A percentile compares a stretch with the other conserved stretches of the same genome.
Evolutionary conservation across 371 early-diverging fungal genomes (phyloP).

Genomic region (Apophysomyces elegans): DNA sequence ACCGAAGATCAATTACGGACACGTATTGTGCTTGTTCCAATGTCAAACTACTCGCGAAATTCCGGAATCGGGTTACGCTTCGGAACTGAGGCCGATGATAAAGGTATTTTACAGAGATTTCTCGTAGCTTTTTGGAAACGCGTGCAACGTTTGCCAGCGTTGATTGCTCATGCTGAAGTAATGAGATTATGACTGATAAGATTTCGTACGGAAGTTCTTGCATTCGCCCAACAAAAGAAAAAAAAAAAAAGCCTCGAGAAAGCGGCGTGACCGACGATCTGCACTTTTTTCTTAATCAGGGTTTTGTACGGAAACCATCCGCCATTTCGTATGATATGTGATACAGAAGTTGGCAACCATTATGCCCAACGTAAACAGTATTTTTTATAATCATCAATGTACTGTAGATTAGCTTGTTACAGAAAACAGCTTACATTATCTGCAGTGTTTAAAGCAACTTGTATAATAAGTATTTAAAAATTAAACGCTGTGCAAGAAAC

Average conservation of each 20-base stretch:
- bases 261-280: background rate
- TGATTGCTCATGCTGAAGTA: background rate
- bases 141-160: background rate
- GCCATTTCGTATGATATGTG: background rate
- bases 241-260: background rate
- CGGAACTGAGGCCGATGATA: constrained; percentile 14
- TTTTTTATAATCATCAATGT: no score
- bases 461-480: no score
- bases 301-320: background rate
- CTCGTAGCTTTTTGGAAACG: constrained; percentile 3
- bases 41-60: constrained; percentile 1
- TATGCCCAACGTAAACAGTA: no score
- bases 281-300: background rate
- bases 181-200: background rate
- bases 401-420: no score
- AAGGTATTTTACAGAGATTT: constrained; percentile 4
- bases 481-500: no score
- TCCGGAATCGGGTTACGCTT: constrained; percentile 1
- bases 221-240: background rate
- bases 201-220: constrained; percentile 1
- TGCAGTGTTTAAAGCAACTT: no score
- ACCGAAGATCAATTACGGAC: constrained; percentile 14
- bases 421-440: no score
- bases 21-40: constrained; percentile 4
- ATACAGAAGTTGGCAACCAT: no score